Base-by-base conservation (phyloP, 306 rosid species). In the Cucurbita maxima region DNA sequence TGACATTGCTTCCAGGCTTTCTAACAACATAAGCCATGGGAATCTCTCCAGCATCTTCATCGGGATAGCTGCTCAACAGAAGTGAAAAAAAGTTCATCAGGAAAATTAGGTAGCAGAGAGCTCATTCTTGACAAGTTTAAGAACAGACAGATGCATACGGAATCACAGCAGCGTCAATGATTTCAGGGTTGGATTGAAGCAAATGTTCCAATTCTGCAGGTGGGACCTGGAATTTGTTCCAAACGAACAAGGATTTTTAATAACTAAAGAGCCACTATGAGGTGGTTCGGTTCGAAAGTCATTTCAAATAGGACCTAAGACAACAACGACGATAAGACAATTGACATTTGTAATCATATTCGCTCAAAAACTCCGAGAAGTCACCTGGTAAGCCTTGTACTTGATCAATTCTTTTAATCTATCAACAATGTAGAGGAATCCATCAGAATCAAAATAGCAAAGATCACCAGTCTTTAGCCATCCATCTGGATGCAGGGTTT, bases 401-500 rank as follows among this genome's bases (percentile, higher is more conserved):
- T 94, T 89, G 75, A 94, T 94, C 88, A 94, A 81, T 74, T 94
- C 99, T 85, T 94, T 94, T 38, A 94, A 79, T 58, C 97, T 87
- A 77, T 91, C 99, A 25, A 94, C 95, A 48, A 94, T 83, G 79
- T 76, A 91, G 30, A 94, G 84, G 80, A 72, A 89, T 37, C 99
- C 97, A 30, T 86, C 83, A 14, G 90, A 86, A 75, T 94, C 96
- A 77, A 94, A 94, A 80, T 85, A 87, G 76, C 97, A 94, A 75
- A 94, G 97, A 91, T 94, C 99, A 0, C 99, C 97, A 0, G 97
- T 91, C 84, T 89, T 94, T 36, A 91, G 78, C 99, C 99, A 94
- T 30, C 99, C 97, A 19, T 87, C 88, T 41, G 96, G 62, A 83
- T 85, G 87, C 73, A 94, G 76, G 59, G 96, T 91, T 81, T 89